phyloP scores from a whole-genome alignment of 805 yeast species.

The Teunomyces tritomae region DNA sequence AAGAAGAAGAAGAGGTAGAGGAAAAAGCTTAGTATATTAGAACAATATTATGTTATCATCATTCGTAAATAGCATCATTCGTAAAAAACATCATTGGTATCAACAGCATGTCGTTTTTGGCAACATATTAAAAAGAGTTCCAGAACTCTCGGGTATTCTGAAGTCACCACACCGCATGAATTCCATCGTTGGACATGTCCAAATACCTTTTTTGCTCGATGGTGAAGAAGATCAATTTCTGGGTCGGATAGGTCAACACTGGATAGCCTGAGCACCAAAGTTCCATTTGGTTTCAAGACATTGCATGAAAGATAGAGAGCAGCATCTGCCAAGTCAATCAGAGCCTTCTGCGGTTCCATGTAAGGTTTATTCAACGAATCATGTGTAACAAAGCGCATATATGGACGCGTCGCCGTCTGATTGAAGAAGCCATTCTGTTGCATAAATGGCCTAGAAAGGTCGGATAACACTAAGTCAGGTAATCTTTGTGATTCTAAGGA shows the following conservation, averaged over 20 bases:
- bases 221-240: slow-evolving; percentile 25
- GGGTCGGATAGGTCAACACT: slow-evolving; percentile 24
- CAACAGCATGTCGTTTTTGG: slow-evolving; percentile 18
- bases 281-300: slow-evolving; percentile 28
- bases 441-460: slow-evolving; percentile 30
- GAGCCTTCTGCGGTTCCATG: slow-evolving; percentile 23
- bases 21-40: slow-evolving; percentile 7
- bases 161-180: slow-evolving; percentile 4
- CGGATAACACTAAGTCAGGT: slow-evolving; percentile 38
- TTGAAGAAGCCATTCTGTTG: slow-evolving; percentile 38
- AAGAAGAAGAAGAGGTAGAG: slow-evolving; percentile 21
- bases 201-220: slow-evolving; percentile 26
- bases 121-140: slow-evolving; percentile 30
- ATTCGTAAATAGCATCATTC: slow-evolving; percentile 1
- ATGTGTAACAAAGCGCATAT: slow-evolving; percentile 25
- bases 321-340: slow-evolving; percentile 42
- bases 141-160: slow-evolving; percentile 4
- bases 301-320: slow-evolving; percentile 30
- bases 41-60: slow-evolving; percentile 4
- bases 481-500: slow-evolving; percentile 19
- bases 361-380: slow-evolving; percentile 24
- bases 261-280: slow-evolving; percentile 29
- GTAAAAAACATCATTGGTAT: slow-evolving; percentile 1
- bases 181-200: slow-evolving; percentile 20
- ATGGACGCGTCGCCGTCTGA: slow-evolving; percentile 36